Evolutionary conservation across 495 filamentous ascomycete species (phyloP).

Genomic region (Aspergillus heteromorphus): DNA sequence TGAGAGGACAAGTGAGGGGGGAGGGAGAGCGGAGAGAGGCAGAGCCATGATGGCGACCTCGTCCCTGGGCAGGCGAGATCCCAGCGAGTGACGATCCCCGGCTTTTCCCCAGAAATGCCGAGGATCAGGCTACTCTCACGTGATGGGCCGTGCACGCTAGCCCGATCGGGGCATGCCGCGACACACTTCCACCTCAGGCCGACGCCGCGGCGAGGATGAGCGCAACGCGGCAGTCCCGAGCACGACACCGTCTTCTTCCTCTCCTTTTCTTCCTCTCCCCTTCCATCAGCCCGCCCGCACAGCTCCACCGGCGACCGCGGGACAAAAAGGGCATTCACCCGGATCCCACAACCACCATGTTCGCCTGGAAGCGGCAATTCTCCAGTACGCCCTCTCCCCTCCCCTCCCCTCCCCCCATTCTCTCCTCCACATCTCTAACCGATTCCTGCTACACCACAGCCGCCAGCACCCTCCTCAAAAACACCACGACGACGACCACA

Average conservation of each 20-base stretch:
- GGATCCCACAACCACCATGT: constrained; percentile 5
- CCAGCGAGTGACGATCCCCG: constrained; percentile 25
- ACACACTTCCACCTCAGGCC: neutral
- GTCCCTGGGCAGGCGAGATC: constrained; percentile 9
- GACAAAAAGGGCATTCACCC: neutral
- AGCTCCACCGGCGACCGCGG: neutral
- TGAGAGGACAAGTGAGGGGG: neutral
- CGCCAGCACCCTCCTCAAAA: constrained; percentile 24
- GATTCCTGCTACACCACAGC: constrained; percentile 10
- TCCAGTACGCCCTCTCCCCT: constrained; percentile 18
- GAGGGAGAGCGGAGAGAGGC: neutral
- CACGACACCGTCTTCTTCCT: constrained; percentile 1
- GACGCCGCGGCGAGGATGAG: neutral
- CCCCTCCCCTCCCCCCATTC: constrained; percentile 1
- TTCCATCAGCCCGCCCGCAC: neutral
- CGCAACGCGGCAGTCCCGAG: constrained; percentile 13
- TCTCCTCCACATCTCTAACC: constrained; percentile 6
- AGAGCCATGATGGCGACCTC: neutral
- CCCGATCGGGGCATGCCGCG: neutral
- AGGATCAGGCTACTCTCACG: constrained; percentile 8
- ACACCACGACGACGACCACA: constrained; percentile 13
- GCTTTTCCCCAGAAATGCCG: constrained; percentile 20
- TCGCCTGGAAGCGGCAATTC: constrained; percentile 16
- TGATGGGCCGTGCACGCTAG: neutral
- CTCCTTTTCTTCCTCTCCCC: neutral